Evolutionary conservation across 805 yeast genomes (phyloP).

Genomic region (Lipomyces chichibuensis): DNA sequence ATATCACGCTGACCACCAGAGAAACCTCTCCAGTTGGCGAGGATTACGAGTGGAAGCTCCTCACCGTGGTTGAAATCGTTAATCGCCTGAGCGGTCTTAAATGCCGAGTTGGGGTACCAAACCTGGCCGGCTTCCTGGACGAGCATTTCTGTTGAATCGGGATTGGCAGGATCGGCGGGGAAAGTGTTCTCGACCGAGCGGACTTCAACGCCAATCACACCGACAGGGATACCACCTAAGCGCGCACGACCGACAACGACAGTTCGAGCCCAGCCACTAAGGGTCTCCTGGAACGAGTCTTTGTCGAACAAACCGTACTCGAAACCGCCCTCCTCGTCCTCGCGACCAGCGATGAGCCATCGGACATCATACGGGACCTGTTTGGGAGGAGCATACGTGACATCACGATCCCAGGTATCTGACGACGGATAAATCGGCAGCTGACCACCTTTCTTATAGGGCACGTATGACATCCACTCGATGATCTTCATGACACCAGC

Average conservation of each 20-base stretch:
- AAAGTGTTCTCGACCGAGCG: constrained; percentile 82
- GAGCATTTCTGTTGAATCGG: constrained; percentile 83
- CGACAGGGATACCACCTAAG: constrained; percentile 97
- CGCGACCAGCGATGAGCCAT: constrained; percentile 89
- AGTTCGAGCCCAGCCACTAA: constrained; percentile 98
- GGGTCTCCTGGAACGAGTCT: constrained; percentile 91
- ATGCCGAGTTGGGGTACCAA: constrained; percentile 99
- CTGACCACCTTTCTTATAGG: constrained; percentile 85
- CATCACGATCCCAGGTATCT: constrained; percentile 92
- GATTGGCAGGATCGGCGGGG: constrained; percentile 99
- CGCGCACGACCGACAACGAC: constrained; percentile 99
- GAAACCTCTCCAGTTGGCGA: constrained; percentile 99
- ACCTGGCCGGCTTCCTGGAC: constrained; percentile 98
- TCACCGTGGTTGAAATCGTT: constrained; percentile 98
- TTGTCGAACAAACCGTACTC: constrained; percentile 90
- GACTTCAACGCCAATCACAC: constrained; percentile 96
- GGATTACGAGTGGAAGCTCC: constrained; percentile 92
- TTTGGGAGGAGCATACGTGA: constrained; percentile 75
- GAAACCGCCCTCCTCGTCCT: constrained; percentile 63
- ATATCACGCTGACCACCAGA: constrained; percentile 99
- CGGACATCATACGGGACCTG: constrained; percentile 85
- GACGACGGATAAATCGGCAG: constrained; percentile 80
- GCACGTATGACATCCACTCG: constrained; percentile 94
- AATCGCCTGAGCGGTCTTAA: constrained; percentile 98
- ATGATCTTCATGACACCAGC: constrained; percentile 94